Evolutionary conservation across 1,139 yeast genomes (phyloP).

Genomic region (Pichia kudriavzevii): DNA sequence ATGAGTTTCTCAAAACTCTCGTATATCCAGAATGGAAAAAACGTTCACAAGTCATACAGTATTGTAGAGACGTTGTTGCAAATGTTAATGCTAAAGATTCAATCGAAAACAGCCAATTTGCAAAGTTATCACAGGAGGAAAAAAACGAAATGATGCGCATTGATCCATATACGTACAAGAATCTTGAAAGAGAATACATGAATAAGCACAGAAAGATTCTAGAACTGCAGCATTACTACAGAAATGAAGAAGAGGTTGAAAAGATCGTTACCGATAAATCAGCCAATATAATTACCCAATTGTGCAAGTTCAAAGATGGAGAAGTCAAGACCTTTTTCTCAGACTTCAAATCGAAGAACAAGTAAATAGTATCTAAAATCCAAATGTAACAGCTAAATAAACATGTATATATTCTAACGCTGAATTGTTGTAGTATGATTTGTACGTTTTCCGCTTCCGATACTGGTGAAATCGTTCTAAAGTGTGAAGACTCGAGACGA

Average conservation of each 20-base stretch:
- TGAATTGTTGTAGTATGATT: too few relatives aligned
- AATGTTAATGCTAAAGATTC: slow-evolving; percentile 25
- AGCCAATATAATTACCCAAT: slow-evolving; percentile 28
- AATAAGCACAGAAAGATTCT: slow-evolving; percentile 25
- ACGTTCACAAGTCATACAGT: slow-evolving; percentile 31
- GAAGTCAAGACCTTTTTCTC: slow-evolving; percentile 12
- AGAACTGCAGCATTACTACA: slow-evolving; percentile 29
- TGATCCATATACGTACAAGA: slow-evolving; percentile 42
- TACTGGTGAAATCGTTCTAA: too few relatives aligned
- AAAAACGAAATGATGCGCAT: slow-evolving; percentile 26
- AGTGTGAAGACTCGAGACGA: too few relatives aligned
- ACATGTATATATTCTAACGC: too few relatives aligned
- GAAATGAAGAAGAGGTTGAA: slow-evolving; percentile 35
- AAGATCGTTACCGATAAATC: slow-evolving; percentile 33
- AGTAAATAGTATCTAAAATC: too few relatives aligned
- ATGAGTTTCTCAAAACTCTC: slow-evolving; percentile 27
- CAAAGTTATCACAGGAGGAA: slow-evolving; percentile 17
- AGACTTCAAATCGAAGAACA: too few relatives aligned
- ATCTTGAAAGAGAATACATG: slow-evolving; percentile 26
- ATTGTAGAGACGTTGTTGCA: slow-evolving; percentile 30
- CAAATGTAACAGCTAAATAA: too few relatives aligned
- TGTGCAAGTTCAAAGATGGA: slow-evolving; percentile 29
- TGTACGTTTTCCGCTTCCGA: too few relatives aligned
- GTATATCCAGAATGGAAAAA: slow-evolving; percentile 38
- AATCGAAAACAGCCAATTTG: slow-evolving; percentile 19